These are phyloP conservation scores for Coniella vitis DNA, from an alignment of 2,329 filamentous ascomycete genomes.

Conservation along the genomic window DNA sequence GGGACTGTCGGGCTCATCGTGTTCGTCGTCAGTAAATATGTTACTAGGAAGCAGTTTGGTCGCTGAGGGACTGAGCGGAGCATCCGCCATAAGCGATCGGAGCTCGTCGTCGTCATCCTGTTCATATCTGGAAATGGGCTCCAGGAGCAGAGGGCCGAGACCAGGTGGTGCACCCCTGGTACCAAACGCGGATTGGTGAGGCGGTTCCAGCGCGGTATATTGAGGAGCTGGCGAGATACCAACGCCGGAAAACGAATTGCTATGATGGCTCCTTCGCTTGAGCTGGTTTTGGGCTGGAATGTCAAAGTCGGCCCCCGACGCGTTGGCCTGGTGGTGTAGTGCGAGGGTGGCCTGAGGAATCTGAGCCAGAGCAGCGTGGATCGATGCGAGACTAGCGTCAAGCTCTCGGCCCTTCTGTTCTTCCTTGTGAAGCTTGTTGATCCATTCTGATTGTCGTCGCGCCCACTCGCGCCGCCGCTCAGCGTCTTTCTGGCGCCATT, in stretches of 20 bases:
- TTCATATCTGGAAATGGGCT: slow-evolving; percentile 42
- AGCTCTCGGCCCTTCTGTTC: slow-evolving; percentile 40
- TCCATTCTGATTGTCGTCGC: slow-evolving; percentile 44
- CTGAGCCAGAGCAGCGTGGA: slow-evolving; percentile 40
- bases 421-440: slow-evolving; percentile 41
- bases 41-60: slow-evolving; percentile 66
- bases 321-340: slow-evolving; percentile 39
- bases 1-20: slow-evolving; percentile 55
- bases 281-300: slow-evolving; percentile 31
- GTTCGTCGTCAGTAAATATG: slow-evolving; percentile 49
- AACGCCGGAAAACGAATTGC: slow-evolving; percentile 39
- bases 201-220: slow-evolving; percentile 26
- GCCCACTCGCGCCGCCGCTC: slow-evolving; percentile 52
- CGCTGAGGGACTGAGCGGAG: slow-evolving; percentile 71
- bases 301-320: slow-evolving; percentile 43
- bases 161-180: slow-evolving; percentile 28
- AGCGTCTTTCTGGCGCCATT: slow-evolving; percentile 43
- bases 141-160: background rate
- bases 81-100: slow-evolving; percentile 53
- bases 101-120: slow-evolving; percentile 56
- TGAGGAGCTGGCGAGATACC: slow-evolving; percentile 35
- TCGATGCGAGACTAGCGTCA: slow-evolving; percentile 39
- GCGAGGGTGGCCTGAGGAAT: slow-evolving; percentile 26
- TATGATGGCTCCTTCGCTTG: slow-evolving; percentile 42
- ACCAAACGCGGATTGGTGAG: slow-evolving; percentile 5